Conservation (phyloP, 495 filamentous ascomycete genomes). For the Sabuloglossum arenarium region DNA sequence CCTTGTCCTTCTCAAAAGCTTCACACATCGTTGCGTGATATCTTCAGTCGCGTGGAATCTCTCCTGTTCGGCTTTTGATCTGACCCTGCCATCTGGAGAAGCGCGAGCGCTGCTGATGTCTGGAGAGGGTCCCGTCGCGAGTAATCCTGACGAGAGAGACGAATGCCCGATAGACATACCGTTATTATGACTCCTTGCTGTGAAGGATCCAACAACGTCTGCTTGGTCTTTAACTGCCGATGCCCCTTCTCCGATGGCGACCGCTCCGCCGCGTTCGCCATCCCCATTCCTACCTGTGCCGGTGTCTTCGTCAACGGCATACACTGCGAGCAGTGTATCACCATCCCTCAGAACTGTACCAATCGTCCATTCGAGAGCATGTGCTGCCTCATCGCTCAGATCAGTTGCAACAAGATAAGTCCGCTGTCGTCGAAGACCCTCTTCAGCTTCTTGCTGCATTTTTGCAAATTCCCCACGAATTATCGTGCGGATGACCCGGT, state of each 20-base stretch:
- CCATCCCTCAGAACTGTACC: constrained; percentile 89
- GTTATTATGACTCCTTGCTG: constrained; percentile 15
- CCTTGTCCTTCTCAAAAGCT: constrained; percentile 68
- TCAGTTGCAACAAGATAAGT: constrained; percentile 90
- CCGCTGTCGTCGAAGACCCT: constrained; percentile 48
- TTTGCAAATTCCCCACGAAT: constrained; percentile 64
- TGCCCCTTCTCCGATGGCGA: constrained; percentile 34
- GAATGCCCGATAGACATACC: not conserved
- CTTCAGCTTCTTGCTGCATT: constrained; percentile 53
- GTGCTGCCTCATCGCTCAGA: constrained; percentile 76
- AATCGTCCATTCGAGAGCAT: constrained; percentile 92
- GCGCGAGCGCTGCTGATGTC: constrained; percentile 16
- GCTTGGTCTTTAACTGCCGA: constrained; percentile 53
- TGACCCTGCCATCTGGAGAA: constrained; percentile 23
- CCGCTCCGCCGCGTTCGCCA: constrained; percentile 12
- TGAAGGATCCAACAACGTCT: constrained; percentile 31
- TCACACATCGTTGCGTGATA: constrained; percentile 60
- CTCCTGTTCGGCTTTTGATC: constrained; percentile 49
- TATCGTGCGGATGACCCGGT: constrained; percentile 71
- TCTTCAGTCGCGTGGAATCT: constrained; percentile 51
- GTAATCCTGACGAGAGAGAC: not conserved
- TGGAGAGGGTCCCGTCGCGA: constrained; percentile 11
- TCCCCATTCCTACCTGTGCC: constrained; percentile 25
- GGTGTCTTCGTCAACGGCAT: constrained; percentile 72
- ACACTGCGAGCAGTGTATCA: constrained; percentile 81